Evolutionary conservation across 169 alveolate species (phyloP).

Genomic region (Toxoplasma gondii): DNA sequence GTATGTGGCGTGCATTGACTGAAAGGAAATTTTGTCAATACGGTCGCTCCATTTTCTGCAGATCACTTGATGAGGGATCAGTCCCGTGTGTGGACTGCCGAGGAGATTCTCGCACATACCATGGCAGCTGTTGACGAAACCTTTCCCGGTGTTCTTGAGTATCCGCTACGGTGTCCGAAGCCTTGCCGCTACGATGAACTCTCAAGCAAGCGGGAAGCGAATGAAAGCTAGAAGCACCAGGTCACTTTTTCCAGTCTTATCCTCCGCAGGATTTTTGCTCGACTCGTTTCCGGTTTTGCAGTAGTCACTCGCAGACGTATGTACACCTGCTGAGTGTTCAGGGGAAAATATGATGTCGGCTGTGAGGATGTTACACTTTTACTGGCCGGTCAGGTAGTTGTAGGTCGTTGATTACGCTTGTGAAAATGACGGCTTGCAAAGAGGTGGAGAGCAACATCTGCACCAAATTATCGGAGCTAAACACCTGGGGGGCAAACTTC

Average conservation of each 20-base stretch:
- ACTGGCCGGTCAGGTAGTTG: too few species aligned
- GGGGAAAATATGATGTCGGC: not conserved
- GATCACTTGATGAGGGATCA: conserved; percentile 1
- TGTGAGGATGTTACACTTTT: too few species aligned
- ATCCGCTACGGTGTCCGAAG: conserved; percentile 45
- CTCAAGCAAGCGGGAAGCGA: not conserved
- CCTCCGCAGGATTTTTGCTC: not conserved
- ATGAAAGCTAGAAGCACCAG: not conserved
- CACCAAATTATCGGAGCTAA: not conserved
- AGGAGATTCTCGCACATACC: conserved; percentile 39
- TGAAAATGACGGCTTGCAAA: not conserved
- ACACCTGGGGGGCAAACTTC: conserved; percentile 37
- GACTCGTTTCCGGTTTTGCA: not conserved
- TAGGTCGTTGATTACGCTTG: not conserved
- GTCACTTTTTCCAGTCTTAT: not conserved
- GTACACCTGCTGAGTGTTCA: not conserved
- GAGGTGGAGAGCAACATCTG: not conserved
- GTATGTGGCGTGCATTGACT: too few species aligned
- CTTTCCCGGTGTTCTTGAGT: conserved; percentile 63
- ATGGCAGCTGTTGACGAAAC: conserved; percentile 47
- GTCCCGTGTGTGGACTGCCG: not conserved
- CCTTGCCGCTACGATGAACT: conserved; percentile 49
- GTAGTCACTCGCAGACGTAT: not conserved
- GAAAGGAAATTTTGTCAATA: too few species aligned
- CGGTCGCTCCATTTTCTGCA: not conserved